A percentile compares a stretch with the other conserved stretches of the same genome.
Evolutionary conservation across 108 stramenopile genomes (phyloP).

Genomic region (Nitzschia putrida): DNA sequence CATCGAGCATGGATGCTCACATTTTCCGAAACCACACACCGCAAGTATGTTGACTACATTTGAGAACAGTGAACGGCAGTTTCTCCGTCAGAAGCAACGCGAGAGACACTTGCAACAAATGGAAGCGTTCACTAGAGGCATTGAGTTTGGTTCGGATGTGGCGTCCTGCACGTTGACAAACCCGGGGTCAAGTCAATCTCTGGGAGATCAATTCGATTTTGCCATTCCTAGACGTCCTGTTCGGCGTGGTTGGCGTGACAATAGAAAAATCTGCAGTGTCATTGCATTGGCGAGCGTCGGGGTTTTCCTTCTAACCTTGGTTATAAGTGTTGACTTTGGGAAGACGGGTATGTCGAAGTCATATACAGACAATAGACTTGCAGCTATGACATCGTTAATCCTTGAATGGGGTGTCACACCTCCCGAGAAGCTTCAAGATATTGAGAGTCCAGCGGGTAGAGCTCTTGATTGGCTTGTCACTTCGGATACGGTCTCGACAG

Average conservation of each 20-base stretch:
- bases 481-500: neutral
- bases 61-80: slow-evolving; percentile 23
- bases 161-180: slow-evolving; percentile 6
- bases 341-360: neutral
- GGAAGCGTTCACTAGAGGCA: slow-evolving; percentile 21
- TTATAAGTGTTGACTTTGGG: neutral
- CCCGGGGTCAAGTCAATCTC: slow-evolving; percentile 10
- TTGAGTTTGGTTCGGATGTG: slow-evolving; percentile 1
- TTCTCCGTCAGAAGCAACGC: slow-evolving; percentile 24
- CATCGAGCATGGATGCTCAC: too few relatives aligned
- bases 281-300: neutral
- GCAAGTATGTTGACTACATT: slow-evolving; percentile 33
- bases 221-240: neutral
- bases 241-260: neutral
- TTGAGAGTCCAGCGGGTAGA: slow-evolving; percentile 7
- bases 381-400: slow-evolving; percentile 13
- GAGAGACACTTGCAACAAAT: slow-evolving; percentile 26
- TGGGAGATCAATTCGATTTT: neutral
- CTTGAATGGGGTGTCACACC: slow-evolving; percentile 26
- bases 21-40: too few relatives aligned
- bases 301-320: slow-evolving; percentile 5
- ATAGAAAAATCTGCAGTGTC: neutral
- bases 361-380: neutral
- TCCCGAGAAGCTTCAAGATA: slow-evolving; percentile 8
- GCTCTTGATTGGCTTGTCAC: slow-evolving; percentile 28